These are phyloP conservation scores for Vachellia pachyceras DNA, from an alignment of 306 rosid species.

Conservation along the genomic window DNA sequence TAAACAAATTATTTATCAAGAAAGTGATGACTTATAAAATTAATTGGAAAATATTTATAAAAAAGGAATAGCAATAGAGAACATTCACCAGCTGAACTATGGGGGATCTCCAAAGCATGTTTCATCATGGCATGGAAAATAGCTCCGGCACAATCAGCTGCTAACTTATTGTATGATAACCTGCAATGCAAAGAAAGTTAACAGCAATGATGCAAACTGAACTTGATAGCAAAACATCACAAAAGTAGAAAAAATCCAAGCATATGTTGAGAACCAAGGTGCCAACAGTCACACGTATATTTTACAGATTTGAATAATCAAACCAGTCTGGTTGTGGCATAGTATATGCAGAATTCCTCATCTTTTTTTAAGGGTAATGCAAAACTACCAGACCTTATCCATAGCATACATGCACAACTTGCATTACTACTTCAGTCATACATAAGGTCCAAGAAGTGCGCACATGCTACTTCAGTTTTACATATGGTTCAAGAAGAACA, in stretches of 20 bases:
- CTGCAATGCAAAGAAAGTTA: conserved; percentile 50
- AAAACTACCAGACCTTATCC: conserved; percentile 19
- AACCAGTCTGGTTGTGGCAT: background rate
- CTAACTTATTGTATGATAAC: conserved; percentile 75
- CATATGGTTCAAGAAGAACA: conserved; percentile 26
- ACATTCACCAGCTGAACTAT: conserved; percentile 69
- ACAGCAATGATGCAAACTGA: conserved; percentile 16
- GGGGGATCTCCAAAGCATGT: conserved; percentile 64
- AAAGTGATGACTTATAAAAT: conserved; percentile 23
- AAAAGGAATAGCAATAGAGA: conserved; percentile 11
- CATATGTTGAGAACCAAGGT: conserved; percentile 25
- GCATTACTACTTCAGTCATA: background rate
- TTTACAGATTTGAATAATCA: conserved; percentile 30
- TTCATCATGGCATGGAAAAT: conserved; percentile 85
- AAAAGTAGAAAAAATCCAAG: conserved; percentile 7
- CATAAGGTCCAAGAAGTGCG: background rate
- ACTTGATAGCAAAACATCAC: conserved; percentile 21
- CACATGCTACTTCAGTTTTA: background rate
- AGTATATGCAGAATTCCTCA: conserved; percentile 4
- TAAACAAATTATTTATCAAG: conserved; percentile 9
- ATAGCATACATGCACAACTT: conserved; percentile 11
- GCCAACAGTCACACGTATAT: conserved; percentile 14
- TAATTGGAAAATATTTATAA: background rate
- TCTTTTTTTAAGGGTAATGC: background rate
- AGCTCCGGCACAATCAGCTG: conserved; percentile 96